phyloP scores from a whole-genome alignment of 2,329 filamentous ascomycete species.

The Trichoderma afroharzianum region DNA sequence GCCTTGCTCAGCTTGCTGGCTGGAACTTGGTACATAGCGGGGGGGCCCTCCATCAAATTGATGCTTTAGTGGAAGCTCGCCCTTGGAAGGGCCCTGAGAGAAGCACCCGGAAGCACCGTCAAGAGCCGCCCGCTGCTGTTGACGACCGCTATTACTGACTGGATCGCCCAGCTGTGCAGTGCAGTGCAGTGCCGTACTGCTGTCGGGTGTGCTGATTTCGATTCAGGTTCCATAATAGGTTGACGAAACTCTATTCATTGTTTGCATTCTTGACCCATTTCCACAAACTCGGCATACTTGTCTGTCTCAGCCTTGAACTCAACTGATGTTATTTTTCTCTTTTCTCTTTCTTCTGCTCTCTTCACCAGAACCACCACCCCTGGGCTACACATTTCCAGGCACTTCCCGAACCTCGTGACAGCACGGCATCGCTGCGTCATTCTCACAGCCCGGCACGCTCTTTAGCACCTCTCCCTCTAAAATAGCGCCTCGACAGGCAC shows the following conservation, averaged over 20 bases:
- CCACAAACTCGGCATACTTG: background rate
- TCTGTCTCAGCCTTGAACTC: background rate
- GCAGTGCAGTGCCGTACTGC: background rate
- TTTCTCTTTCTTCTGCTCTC: background rate
- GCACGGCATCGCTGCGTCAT: background rate
- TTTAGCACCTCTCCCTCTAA: slow-evolving; percentile 6
- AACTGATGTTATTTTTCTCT: background rate
- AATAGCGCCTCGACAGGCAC: slow-evolving; percentile 10
- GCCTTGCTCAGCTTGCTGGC: background rate
- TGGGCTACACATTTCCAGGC: background rate
- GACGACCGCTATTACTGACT: background rate
- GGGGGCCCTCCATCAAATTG: background rate
- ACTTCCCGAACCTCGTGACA: background rate
- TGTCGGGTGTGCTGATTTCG: background rate
- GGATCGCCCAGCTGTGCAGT: slow-evolving; percentile 1
- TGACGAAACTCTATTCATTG: slow-evolving; percentile 7
- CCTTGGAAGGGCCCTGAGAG: background rate
- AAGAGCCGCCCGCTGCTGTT: background rate
- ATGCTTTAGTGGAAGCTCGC: background rate
- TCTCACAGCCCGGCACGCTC: slow-evolving; percentile 10
- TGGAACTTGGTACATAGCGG: background rate
- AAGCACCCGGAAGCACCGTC: slow-evolving; percentile 1
- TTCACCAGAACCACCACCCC: background rate
- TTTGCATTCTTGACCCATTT: background rate
- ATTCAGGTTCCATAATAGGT: background rate